Conservation (phyloP, 2,329 filamentous ascomycete genomes). For the Apiospora marii region DNA sequence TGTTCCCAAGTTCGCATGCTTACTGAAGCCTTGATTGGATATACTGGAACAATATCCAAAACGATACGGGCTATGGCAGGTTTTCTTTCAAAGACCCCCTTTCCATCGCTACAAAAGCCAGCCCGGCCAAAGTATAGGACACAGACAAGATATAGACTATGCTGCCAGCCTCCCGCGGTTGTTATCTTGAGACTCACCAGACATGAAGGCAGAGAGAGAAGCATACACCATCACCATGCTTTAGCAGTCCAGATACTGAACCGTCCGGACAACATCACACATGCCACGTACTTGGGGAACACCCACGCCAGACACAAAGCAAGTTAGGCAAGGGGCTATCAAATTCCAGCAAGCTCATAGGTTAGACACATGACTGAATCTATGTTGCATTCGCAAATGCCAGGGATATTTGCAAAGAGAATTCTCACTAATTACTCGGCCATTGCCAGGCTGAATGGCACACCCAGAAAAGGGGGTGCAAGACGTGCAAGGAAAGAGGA, state of each 20-base stretch:
- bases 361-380: neutral
- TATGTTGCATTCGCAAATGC: slow-evolving; percentile 4
- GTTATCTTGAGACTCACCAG: neutral
- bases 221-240: too few species aligned
- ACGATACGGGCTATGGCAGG: too few species aligned
- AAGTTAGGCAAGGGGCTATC: neutral
- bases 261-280: neutral
- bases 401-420: slow-evolving; percentile 1
- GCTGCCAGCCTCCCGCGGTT: neutral
- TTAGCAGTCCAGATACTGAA: too few species aligned
- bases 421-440: slow-evolving; percentile 6
- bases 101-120: neutral
- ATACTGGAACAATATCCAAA: too few species aligned
- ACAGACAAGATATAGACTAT: neutral
- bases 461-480: neutral
- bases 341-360: neutral
- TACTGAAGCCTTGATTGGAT: too few species aligned
- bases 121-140: neutral
- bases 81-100: too few species aligned
- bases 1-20: too few species aligned
- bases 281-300: neutral
- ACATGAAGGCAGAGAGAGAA: too few species aligned
- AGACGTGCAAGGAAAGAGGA: slow-evolving; percentile 11
- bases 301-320: neutral
- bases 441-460: neutral